A percentile compares a stretch with the other conserved stretches of the same genome.
These are phyloP conservation scores for Aegle marmelos DNA, from an alignment of 345 rosid species.

Conservation along the genomic window DNA sequence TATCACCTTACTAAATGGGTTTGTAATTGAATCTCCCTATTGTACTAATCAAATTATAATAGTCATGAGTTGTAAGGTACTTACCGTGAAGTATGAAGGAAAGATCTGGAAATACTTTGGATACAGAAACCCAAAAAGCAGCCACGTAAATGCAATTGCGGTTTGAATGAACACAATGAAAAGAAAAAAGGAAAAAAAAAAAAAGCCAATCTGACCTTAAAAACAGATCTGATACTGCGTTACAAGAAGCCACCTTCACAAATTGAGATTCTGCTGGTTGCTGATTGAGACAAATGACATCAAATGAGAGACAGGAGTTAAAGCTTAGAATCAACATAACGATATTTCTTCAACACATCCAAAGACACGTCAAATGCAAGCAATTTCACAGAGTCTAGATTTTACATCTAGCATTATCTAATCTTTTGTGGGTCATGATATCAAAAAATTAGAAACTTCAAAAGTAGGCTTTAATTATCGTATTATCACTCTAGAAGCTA, in stretches of 20 bases:
- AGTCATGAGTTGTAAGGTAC: not conserved
- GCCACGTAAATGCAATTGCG: not conserved
- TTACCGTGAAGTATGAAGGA: not conserved
- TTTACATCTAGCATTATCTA: not conserved
- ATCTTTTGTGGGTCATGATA: too few species aligned
- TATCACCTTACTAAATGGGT: not conserved
- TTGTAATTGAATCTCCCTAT: not conserved
- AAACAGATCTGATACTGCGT: conserved; percentile 73
- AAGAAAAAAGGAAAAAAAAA: conserved; percentile 7
- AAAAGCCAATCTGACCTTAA: conserved; percentile 57
- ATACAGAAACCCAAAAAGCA: not conserved
- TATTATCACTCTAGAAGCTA: not conserved
- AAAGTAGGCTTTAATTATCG: not conserved
- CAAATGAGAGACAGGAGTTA: conserved; percentile 9
- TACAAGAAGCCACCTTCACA: too few species aligned
- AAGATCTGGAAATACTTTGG: not conserved
- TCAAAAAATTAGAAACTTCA: too few species aligned
- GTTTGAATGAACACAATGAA: not conserved
- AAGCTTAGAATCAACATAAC: not conserved
- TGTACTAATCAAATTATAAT: not conserved
- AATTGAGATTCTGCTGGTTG: conserved; percentile 50
- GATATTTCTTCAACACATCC: not conserved
- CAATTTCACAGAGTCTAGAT: not conserved
- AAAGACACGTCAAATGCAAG: not conserved
- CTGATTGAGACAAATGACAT: conserved; percentile 35